Evolutionary conservation across 352 stramenopile genomes (phyloP).

Genomic region (Globisporangium splendens): DNA sequence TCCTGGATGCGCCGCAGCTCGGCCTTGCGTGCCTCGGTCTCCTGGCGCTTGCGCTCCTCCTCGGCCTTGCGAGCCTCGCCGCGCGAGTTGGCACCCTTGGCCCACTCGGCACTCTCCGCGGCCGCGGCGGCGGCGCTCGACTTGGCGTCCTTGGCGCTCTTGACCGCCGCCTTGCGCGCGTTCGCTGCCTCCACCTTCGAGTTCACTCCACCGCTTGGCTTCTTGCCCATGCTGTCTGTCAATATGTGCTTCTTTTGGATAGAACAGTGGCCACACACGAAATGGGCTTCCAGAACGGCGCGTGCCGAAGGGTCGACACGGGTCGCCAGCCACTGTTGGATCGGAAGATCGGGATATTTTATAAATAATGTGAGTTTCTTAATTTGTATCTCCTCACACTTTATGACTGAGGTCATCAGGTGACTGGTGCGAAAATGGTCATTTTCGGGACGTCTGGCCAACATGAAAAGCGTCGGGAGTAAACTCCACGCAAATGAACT

Average conservation of each 20-base stretch:
- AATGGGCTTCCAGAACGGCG: too few relatives aligned
- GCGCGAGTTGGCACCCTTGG: conserved; percentile 48
- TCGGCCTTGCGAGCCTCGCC: conserved; percentile 37
- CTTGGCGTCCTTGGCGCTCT: conserved; percentile 55
- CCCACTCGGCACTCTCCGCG: conserved; percentile 49
- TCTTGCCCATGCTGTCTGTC: conserved; percentile 21
- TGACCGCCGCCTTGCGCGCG: conserved; percentile 57
- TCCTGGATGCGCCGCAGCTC: conserved; percentile 33
- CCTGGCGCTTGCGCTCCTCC: conserved; percentile 54
- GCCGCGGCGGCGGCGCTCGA: conserved; percentile 39
- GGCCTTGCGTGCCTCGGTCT: conserved; percentile 66
- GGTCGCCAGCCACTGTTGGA: too few relatives aligned
- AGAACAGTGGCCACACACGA: too few relatives aligned
- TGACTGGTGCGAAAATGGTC: too few relatives aligned
- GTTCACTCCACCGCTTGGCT: conserved; percentile 44
- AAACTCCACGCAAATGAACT: too few relatives aligned
- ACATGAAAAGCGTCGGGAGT: too few relatives aligned
- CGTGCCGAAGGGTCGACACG: too few relatives aligned
- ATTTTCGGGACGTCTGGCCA: too few relatives aligned
- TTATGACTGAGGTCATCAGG: too few relatives aligned
- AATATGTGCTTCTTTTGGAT: neutral
- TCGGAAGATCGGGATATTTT: too few relatives aligned
- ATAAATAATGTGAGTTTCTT: too few relatives aligned
- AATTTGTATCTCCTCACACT: too few relatives aligned
- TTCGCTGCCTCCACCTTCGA: conserved; percentile 75